Evolutionary conservation across 352 stramenopile species (phyloP).

Genomic region (Lagenidium giganteum): DNA sequence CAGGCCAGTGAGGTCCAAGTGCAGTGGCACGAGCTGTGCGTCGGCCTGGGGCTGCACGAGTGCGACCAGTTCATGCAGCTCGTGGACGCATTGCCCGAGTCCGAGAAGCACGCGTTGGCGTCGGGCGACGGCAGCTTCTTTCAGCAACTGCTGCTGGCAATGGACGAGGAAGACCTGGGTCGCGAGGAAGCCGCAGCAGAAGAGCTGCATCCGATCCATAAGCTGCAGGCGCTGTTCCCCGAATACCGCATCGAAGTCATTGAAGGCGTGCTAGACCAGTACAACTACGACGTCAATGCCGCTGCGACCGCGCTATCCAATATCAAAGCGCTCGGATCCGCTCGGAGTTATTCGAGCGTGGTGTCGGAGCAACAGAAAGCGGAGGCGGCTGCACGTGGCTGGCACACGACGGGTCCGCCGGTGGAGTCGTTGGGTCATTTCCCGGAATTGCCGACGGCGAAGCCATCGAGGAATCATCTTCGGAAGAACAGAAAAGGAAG

Average conservation of each 20-base stretch:
- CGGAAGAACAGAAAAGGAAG: too few species aligned
- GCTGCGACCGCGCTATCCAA: slow-evolving; percentile 51
- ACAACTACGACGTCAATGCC: slow-evolving; percentile 51
- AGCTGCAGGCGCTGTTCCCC: slow-evolving; percentile 50
- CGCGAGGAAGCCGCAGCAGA: slow-evolving; percentile 16
- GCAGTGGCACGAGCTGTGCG: slow-evolving; percentile 52
- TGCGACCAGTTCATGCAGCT: slow-evolving; percentile 47
- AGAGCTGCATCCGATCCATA: slow-evolving; percentile 43
- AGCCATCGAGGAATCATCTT: too few species aligned
- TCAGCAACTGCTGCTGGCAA: slow-evolving; percentile 51
- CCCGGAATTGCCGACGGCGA: slow-evolving; percentile 29
- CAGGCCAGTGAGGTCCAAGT: slow-evolving; percentile 19
- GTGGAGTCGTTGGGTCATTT: slow-evolving; percentile 55
- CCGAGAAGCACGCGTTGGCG: slow-evolving; percentile 35
- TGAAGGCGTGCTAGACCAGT: slow-evolving; percentile 52
- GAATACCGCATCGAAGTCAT: slow-evolving; percentile 54
- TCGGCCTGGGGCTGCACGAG: slow-evolving; percentile 39
- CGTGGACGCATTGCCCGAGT: slow-evolving; percentile 32
- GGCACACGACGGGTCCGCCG: slow-evolving; percentile 20
- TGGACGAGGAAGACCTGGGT: slow-evolving; percentile 40
- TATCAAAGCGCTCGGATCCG: slow-evolving; percentile 38
- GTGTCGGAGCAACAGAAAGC: slow-evolving; percentile 23
- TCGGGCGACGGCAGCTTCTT: slow-evolving; percentile 51
- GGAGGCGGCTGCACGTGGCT: too few species aligned
- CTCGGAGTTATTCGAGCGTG: slow-evolving; percentile 59